Evolutionary conservation across 2,329 filamentous ascomycete species (phyloP).

Genomic region (Macrophomina phaseolina): DNA sequence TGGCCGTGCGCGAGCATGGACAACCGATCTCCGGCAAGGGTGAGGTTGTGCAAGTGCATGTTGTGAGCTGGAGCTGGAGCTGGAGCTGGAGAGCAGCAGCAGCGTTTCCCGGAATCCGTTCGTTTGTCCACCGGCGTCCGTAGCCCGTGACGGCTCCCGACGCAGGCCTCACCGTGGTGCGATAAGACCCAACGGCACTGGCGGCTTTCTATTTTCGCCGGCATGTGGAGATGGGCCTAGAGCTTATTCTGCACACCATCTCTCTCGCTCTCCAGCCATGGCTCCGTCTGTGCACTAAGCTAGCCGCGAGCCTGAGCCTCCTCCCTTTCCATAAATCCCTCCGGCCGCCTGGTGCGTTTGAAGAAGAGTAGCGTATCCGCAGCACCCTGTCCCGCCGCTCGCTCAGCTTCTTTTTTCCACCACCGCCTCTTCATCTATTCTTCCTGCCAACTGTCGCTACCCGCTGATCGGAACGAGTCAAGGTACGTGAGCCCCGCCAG

Average conservation of each 20-base stretch:
- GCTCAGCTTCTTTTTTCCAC: neutral
- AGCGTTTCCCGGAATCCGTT: too few species aligned
- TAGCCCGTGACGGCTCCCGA: conserved; percentile 4
- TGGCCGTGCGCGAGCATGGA: conserved; percentile 2
- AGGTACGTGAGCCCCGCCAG: conserved; percentile 7
- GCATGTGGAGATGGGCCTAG: conserved; percentile 8
- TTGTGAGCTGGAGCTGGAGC: neutral
- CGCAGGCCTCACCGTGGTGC: neutral
- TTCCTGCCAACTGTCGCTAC: conserved; percentile 19
- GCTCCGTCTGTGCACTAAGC: conserved; percentile 18
- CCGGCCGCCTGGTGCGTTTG: conserved; percentile 6
- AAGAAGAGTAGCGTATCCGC: neutral
- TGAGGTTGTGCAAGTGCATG: neutral
- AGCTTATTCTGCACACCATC: conserved; percentile 23
- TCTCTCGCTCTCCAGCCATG: conserved; percentile 15
- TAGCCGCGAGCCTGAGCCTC: conserved; percentile 23
- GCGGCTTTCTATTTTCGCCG: conserved; percentile 15
- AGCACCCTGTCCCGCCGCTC: conserved; percentile 1
- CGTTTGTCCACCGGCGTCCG: neutral
- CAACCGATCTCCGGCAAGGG: conserved; percentile 11
- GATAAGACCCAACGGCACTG: conserved; percentile 16
- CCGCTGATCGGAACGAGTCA: conserved; percentile 7
- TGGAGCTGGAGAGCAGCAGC: neutral
- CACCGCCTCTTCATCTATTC: neutral
- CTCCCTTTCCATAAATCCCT: conserved; percentile 25